A percentile compares a stretch with the other conserved stretches of the same genome.
phyloP scores from a whole-genome alignment of 2,329 filamentous ascomycete genomes.

The Colletotrichum lentis region DNA sequence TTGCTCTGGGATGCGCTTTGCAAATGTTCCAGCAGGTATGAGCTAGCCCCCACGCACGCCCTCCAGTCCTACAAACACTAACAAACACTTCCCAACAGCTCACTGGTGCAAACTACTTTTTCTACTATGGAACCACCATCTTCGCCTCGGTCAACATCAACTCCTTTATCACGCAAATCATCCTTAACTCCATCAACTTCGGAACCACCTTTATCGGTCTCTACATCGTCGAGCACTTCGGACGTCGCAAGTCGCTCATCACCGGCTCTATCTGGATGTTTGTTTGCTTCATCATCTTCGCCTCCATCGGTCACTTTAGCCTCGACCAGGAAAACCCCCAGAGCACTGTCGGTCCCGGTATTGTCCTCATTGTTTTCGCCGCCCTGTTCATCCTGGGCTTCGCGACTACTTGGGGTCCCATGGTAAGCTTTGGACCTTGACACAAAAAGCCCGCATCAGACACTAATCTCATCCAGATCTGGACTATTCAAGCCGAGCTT shows the following conservation, averaged over 20 bases:
- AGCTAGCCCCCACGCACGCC: slow-evolving; percentile 42
- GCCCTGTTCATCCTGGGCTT: slow-evolving; percentile 71
- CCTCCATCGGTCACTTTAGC: slow-evolving; percentile 60
- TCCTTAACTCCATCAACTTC: slow-evolving; percentile 73
- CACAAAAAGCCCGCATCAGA: neutral
- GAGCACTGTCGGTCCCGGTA: slow-evolving; percentile 56
- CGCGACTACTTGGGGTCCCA: slow-evolving; percentile 54
- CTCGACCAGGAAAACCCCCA: slow-evolving; percentile 50
- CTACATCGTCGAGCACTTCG: slow-evolving; percentile 74
- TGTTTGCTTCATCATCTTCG: slow-evolving; percentile 67
- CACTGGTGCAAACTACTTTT: slow-evolving; percentile 71
- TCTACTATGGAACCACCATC: slow-evolving; percentile 68
- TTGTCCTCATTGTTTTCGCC: slow-evolving; percentile 70
- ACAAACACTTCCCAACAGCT: neutral
- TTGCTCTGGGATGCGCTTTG: slow-evolving; percentile 65
- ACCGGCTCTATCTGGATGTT: slow-evolving; percentile 69
- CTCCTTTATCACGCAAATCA: slow-evolving; percentile 73
- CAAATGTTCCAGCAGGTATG: slow-evolving; percentile 72
- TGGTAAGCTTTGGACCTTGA: slow-evolving; percentile 14
- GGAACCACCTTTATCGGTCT: slow-evolving; percentile 71
- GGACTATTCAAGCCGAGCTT: slow-evolving; percentile 71
- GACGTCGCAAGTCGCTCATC: slow-evolving; percentile 70
- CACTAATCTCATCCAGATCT: slow-evolving; percentile 50
- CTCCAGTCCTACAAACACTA: slow-evolving; percentile 19
- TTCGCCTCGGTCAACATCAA: slow-evolving; percentile 59